Evolutionary conservation across 164 flowering plant genomes (phyloP).

Genomic region (Dillenia turbinata): DNA sequence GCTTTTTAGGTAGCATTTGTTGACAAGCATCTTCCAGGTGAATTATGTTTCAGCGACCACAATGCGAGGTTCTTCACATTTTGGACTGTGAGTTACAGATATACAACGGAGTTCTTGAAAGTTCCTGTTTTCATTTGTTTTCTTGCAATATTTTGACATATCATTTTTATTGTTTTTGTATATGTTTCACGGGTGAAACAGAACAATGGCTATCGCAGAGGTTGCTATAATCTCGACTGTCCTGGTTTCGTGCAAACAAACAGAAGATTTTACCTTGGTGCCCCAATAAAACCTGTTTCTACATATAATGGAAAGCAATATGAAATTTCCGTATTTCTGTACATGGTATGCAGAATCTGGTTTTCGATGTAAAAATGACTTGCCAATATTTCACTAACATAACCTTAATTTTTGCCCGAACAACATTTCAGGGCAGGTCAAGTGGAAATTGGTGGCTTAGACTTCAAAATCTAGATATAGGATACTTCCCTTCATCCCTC

Average conservation of each 20-base stretch:
- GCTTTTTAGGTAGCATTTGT: too few species aligned
- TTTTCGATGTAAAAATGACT: too few species aligned
- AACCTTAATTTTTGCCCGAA: background rate
- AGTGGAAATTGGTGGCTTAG: constrained; percentile 17
- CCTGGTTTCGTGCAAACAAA: constrained; percentile 17
- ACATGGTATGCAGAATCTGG: too few species aligned
- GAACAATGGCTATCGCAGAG: constrained; percentile 10
- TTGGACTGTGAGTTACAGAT: constrained; percentile 23
- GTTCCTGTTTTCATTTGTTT: too few species aligned
- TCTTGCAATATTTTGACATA: too few species aligned
- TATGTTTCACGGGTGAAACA: background rate
- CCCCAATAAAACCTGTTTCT: background rate
- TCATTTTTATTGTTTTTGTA: too few species aligned
- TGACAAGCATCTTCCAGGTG: background rate
- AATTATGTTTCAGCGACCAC: background rate
- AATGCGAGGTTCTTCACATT: constrained; percentile 13
- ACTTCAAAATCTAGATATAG: background rate
- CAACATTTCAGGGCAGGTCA: background rate
- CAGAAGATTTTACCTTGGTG: background rate
- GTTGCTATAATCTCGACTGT: constrained; percentile 19
- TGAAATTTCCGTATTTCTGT: background rate
- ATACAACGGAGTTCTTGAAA: too few species aligned
- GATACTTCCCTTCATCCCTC: constrained; percentile 12
- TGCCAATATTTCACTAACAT: background rate
- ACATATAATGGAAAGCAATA: background rate